Conservation (phyloP, 1,284 basidiomycete species). For the Rhodotorula sp. region DNA sequence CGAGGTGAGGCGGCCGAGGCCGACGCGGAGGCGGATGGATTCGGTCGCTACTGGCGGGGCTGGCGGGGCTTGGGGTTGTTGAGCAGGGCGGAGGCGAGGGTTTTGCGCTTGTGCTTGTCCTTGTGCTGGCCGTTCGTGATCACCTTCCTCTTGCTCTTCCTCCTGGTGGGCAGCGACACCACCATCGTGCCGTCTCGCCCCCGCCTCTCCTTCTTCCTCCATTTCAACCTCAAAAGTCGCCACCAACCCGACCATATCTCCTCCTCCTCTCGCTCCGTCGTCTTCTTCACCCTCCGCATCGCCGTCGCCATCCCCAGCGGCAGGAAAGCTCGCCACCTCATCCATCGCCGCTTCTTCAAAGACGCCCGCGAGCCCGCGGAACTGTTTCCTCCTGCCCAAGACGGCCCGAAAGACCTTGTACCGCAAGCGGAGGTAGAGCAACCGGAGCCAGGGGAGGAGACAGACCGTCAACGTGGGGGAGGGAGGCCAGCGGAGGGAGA, state of each 20-base stretch:
- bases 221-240: constrained; percentile 34
- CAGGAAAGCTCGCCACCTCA: not conserved
- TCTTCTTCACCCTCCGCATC: not conserved
- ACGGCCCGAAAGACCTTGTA: constrained; percentile 30
- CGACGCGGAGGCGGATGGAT: constrained; percentile 26
- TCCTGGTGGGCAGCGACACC: not conserved
- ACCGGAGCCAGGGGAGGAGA: constrained; percentile 43
- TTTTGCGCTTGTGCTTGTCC: not conserved
- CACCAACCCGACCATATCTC: constrained; percentile 22
- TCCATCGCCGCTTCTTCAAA: constrained; percentile 28
- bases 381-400: constrained; percentile 28
- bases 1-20: constrained; percentile 31
- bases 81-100: not conserved
- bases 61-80: not conserved
- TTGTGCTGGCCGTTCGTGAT: not conserved
- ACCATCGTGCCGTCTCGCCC: not conserved
- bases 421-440: constrained; percentile 39
- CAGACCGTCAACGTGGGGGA: constrained; percentile 41
- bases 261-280: not conserved
- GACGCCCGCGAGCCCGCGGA: constrained; percentile 25
- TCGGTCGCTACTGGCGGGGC: not conserved
- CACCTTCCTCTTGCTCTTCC: not conserved
- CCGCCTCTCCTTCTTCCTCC: constrained; percentile 4
- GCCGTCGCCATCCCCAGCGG: too few species aligned
- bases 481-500: constrained; percentile 40